Evolutionary conservation across 176 grass and related monocot species (phyloP), one percentile per base, ranked within the genome.

Genomic region (Oryza australiensis): DNA sequence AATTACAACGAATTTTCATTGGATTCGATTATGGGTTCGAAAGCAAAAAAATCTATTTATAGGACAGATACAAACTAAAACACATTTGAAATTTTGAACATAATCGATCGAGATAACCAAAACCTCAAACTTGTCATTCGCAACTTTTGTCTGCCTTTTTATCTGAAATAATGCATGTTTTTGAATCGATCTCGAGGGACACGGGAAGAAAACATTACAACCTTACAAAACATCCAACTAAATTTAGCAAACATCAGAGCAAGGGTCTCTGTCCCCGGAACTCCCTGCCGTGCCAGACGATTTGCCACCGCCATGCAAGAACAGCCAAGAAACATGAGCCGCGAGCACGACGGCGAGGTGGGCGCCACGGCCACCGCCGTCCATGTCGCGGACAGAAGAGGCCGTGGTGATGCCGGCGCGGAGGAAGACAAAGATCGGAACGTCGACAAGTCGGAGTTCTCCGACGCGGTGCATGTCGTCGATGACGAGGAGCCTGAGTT

Each of bases 401-500:
- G 29, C 26, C 6, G 38, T 38, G 38, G 30, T 26, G 77, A 48
- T 0, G 80, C 60, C 24, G 53, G 1, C 24, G 0, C 46, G 0
- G 83, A 68, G 6, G 55, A 66, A 24, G 57, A 72, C 5, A 68
- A 62, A 5, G 73, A 18, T 13, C 9, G 23, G 22, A 34, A 30
- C 10, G 75, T 97, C 7, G 95, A 98, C 57, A 27, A 76, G 9
- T 79, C 89, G 5, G 86, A 91, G 14, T 70, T 73, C 26, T 87
- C 70, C 9, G 90, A 73, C 27, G 45, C 66, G 4, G 68, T 1
- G 43, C 70, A 3, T 32, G 35, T 7, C 7, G 7, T 29, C 11
- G 88, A 81, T 24, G 88, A 46, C 24, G 72, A 60, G 0, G 55
- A 63, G 14, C 51, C 41, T 0, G 86, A 84, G 16, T 85, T 92